phyloP scores from a whole-genome alignment of 805 yeast genomes.

The Maudiozyma turicensis region DNA sequence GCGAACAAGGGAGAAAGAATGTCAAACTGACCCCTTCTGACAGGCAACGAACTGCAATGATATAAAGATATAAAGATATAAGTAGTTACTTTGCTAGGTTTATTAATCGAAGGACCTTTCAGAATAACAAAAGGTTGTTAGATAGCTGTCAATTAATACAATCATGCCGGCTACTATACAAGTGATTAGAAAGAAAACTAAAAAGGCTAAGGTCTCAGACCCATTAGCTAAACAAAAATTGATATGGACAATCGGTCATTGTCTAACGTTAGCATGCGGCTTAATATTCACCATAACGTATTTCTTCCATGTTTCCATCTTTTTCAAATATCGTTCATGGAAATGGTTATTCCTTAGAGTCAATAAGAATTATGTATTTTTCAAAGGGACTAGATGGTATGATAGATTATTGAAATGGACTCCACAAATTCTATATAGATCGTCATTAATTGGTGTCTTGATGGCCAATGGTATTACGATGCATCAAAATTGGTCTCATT shows the following conservation, averaged over 20 bases:
- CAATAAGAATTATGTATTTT: conserved; percentile 14
- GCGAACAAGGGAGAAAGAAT: too few species aligned
- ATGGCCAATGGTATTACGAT: conserved; percentile 44
- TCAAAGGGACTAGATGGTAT: conserved; percentile 17
- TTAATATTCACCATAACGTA: conserved; percentile 20
- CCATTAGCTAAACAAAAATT: conserved; percentile 17
- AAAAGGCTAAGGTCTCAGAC: conserved; percentile 11
- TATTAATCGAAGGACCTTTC: too few species aligned
- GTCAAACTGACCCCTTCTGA: too few species aligned
- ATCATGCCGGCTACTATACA: conserved; percentile 17
- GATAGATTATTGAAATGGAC: conserved; percentile 25
- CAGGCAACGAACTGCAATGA: too few species aligned
- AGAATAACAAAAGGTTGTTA: too few species aligned
- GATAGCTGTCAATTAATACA: neutral
- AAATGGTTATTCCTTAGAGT: conserved; percentile 24
- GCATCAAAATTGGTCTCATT: conserved; percentile 48
- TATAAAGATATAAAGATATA: too few species aligned
- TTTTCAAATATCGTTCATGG: conserved; percentile 28
- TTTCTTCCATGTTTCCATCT: conserved; percentile 16
- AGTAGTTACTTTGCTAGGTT: too few species aligned
- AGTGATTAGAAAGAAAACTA: conserved; percentile 18
- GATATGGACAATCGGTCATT: conserved; percentile 26
- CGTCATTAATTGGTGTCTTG: conserved; percentile 48
- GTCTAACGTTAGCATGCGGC: conserved; percentile 18
- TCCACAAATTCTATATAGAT: conserved; percentile 44